Evolutionary conservation across 176 grass and related monocot genomes (phyloP).

Genomic region (Eleusine indica): DNA sequence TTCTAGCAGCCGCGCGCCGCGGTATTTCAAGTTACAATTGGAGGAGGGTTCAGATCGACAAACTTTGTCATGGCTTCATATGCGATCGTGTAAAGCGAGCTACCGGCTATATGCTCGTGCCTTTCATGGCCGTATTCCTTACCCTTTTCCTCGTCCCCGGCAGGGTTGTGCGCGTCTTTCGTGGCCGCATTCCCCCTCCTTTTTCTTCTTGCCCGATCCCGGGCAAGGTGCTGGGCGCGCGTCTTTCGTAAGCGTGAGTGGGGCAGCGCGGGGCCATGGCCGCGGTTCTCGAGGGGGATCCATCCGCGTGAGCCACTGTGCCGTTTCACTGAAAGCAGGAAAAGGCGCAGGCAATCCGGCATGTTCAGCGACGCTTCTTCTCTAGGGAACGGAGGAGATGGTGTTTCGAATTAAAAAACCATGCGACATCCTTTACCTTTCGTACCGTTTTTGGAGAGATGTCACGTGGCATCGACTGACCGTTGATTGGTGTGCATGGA

Average conservation of each 20-base stretch:
- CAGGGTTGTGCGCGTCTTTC: background rate
- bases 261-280: too few species aligned
- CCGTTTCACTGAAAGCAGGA: conserved; percentile 30
- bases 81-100: background rate
- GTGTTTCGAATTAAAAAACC: conserved; percentile 12
- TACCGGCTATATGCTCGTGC: background rate
- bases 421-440: too few species aligned
- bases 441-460: too few species aligned
- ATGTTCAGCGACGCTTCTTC: background rate
- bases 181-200: background rate
- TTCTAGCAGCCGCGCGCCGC: background rate
- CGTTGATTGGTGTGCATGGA: too few species aligned
- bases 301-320: background rate
- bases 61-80: background rate
- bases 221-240: background rate
- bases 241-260: background rate
- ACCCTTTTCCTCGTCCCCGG: background rate
- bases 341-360: conserved; percentile 16
- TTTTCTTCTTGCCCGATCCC: background rate
- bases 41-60: background rate
- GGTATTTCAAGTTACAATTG: background rate
- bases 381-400: background rate
- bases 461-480: too few species aligned
- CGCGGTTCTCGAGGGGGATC: conserved; percentile 23
- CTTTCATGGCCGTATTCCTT: background rate